These are phyloP conservation scores for Hypoxylon fuscum DNA, from an alignment of 495 filamentous ascomycete genomes.

Conservation along the genomic window DNA sequence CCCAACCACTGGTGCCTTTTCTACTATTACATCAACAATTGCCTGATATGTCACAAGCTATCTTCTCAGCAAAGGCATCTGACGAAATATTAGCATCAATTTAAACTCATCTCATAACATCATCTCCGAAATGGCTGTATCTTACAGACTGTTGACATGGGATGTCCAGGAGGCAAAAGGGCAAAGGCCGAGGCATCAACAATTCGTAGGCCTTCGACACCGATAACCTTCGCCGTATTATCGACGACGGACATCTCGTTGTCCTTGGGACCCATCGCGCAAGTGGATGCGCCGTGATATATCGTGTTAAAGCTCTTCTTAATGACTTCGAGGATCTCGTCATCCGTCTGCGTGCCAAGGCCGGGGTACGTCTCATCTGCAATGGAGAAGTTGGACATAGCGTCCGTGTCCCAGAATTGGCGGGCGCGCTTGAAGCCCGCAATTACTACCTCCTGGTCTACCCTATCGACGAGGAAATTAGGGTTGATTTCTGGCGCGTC, in stretches of 20 bases:
- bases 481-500: constrained; percentile 64
- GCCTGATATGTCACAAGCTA: too few species aligned
- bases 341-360: constrained; percentile 54
- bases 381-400: constrained; percentile 40
- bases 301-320: constrained; percentile 50
- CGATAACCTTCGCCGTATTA: constrained; percentile 56
- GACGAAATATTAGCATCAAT: too few species aligned
- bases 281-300: constrained; percentile 63
- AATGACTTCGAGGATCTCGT: constrained; percentile 59
- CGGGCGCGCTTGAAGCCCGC: constrained; percentile 64
- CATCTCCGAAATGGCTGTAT: too few species aligned
- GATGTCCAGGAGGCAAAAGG: constrained; percentile 66
- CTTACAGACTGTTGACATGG: constrained; percentile 54
- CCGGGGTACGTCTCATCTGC: constrained; percentile 56
- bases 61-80: too few species aligned
- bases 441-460: constrained; percentile 64
- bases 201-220: constrained; percentile 60
- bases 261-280: constrained; percentile 62
- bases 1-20: too few species aligned
- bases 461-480: constrained; percentile 60
- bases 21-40: too few species aligned
- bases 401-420: constrained; percentile 40
- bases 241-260: constrained; percentile 62
- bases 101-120: not conserved
- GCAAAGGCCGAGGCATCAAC: constrained; percentile 69